Percentiles rank a stretch among this genome's conserved stretches.
phyloP scores from a whole-genome alignment of 148 eudicot species.

The Cornus kousa region DNA sequence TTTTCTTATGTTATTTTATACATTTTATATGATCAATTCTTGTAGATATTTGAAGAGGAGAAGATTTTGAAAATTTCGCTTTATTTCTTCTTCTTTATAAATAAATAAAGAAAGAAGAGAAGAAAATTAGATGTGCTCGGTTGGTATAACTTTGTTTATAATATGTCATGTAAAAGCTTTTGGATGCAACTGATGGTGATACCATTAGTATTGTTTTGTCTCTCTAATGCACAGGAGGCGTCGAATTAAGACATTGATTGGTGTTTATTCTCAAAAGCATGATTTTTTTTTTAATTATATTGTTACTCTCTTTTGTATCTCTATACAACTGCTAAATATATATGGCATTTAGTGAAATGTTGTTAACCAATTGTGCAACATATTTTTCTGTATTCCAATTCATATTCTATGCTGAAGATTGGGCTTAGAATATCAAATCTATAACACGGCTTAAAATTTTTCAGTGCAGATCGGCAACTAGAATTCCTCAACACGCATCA shows the following conservation, averaged over 20 bases:
- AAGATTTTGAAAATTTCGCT: neutral
- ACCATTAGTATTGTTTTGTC: too few relatives aligned
- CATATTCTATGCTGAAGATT: neutral
- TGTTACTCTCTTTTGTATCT: neutral
- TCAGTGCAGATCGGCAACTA: conserved; percentile 17
- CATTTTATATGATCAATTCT: neutral
- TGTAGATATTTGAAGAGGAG: neutral
- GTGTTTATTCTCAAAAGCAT: neutral
- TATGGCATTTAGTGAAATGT: neutral
- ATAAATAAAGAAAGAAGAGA: too few relatives aligned
- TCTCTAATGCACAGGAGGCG: too few relatives aligned
- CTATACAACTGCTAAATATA: neutral
- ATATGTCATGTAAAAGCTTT: neutral
- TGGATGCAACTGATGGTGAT: neutral
- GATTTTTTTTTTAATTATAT: too few relatives aligned
- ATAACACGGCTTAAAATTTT: neutral
- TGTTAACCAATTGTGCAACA: neutral
- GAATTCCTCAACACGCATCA: conserved; percentile 12
- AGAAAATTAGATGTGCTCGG: neutral
- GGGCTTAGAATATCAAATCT: too few relatives aligned
- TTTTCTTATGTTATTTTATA: neutral
- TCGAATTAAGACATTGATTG: too few relatives aligned
- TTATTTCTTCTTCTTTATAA: neutral
- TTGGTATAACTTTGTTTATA: neutral
- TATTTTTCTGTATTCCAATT: too few relatives aligned